These are phyloP conservation scores for Claviceps pazoutovae DNA, from an alignment of 2,329 filamentous ascomycete genomes.

Conservation along the genomic window DNA sequence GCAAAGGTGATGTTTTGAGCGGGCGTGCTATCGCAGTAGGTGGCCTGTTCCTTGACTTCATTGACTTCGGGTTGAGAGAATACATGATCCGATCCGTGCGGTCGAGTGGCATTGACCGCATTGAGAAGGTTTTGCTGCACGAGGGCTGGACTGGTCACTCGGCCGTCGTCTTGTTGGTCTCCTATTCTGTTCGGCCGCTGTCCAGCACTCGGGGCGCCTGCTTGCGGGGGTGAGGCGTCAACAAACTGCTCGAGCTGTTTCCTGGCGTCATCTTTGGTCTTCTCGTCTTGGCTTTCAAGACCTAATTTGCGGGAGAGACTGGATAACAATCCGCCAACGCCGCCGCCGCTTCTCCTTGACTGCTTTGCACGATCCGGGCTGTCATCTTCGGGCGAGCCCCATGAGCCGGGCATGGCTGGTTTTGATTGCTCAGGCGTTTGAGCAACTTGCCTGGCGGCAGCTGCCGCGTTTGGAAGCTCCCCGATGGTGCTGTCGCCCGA, in stretches of 20 bases:
- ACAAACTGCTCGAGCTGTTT: constrained; percentile 31
- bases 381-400: constrained; percentile 48
- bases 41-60: constrained; percentile 65
- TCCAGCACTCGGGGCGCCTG: constrained; percentile 1
- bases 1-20: constrained; percentile 59
- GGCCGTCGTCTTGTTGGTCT: constrained; percentile 29
- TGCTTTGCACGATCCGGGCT: constrained; percentile 19
- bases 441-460: constrained; percentile 25
- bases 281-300: constrained; percentile 36
- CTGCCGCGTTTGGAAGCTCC: constrained; percentile 13
- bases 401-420: constrained; percentile 58
- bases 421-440: constrained; percentile 27
- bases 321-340: constrained; percentile 46
- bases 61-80: constrained; percentile 60
- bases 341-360: constrained; percentile 30
- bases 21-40: constrained; percentile 71
- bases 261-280: constrained; percentile 25
- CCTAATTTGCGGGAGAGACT: constrained; percentile 55
- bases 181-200: not conserved
- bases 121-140: constrained; percentile 60
- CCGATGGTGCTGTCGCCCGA: constrained; percentile 1
- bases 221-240: constrained; percentile 15
- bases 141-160: constrained; percentile 44
- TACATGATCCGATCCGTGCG: constrained; percentile 60
- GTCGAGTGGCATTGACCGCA: constrained; percentile 64